phyloP scores from a whole-genome alignment of 202 grass and related monocot genomes.

The Panicum hallii region DNA sequence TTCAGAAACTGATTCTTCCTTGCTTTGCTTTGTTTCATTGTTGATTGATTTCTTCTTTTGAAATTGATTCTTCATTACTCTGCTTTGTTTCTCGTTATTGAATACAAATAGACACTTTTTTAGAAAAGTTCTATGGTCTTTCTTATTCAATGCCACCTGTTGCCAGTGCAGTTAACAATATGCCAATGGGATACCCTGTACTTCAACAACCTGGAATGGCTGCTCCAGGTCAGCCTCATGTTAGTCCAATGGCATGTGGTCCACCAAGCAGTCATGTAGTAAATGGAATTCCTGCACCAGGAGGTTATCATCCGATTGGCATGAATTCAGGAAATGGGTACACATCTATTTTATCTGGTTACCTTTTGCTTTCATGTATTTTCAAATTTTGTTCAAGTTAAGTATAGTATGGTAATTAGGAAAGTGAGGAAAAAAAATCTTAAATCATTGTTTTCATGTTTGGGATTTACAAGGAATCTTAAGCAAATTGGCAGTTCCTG shows the following conservation, averaged over 20 bases:
- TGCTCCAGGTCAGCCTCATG: constrained; percentile 59
- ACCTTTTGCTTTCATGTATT: constrained; percentile 18
- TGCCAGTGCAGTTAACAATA: constrained; percentile 73
- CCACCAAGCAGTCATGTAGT: constrained; percentile 73
- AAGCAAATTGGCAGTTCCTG: not conserved
- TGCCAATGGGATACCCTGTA: constrained; percentile 87
- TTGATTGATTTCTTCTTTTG: not conserved
- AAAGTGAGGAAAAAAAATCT: not conserved
- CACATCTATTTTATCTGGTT: constrained; percentile 13
- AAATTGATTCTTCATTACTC: not conserved
- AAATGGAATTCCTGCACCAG: constrained; percentile 75
- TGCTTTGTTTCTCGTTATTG: constrained; percentile 20
- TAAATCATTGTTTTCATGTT: not conserved
- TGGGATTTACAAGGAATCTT: not conserved
- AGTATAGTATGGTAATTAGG: not conserved
- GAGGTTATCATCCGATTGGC: constrained; percentile 67
- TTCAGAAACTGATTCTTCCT: not conserved
- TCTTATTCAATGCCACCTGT: constrained; percentile 54
- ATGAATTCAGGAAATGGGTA: constrained; percentile 83
- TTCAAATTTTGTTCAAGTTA: not conserved
- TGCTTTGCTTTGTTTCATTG: constrained; percentile 4
- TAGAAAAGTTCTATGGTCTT: constrained; percentile 27
- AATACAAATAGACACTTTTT: constrained; percentile 12
- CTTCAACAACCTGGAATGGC: constrained; percentile 68
- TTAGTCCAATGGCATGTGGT: constrained; percentile 59